Evolutionary conservation across 306 rosid genomes (phyloP).

Genomic region (Sechiopsis laciniata): DNA sequence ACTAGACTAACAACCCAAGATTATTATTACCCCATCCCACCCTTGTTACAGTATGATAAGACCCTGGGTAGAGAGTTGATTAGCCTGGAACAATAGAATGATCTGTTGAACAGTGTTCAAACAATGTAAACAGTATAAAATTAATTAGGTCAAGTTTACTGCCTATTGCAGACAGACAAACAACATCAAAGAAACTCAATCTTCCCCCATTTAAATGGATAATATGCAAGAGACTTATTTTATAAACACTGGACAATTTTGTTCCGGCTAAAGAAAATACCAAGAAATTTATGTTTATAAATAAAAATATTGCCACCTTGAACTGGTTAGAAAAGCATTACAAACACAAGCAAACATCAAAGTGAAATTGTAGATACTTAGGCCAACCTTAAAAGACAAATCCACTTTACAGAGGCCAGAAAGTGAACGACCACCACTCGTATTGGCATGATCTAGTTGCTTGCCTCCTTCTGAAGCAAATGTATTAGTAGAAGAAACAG

Average conservation of each 20-base stretch:
- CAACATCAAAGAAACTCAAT: conserved; percentile 8
- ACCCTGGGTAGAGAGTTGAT: neutral
- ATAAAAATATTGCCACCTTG: neutral
- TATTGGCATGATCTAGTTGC: conserved; percentile 33
- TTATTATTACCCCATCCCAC: neutral
- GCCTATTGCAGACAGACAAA: neutral
- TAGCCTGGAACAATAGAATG: neutral
- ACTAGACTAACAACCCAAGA: neutral
- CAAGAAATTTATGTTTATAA: neutral
- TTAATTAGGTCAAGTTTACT: neutral
- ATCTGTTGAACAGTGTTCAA: neutral
- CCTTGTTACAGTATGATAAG: neutral
- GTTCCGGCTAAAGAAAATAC: neutral
- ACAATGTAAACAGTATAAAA: neutral
- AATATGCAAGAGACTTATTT: neutral
- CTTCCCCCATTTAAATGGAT: neutral
- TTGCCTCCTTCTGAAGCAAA: conserved; percentile 36
- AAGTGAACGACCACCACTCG: conserved; percentile 33
- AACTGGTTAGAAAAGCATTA: conserved; percentile 12
- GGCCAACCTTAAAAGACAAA: conserved; percentile 58
- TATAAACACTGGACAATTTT: neutral
- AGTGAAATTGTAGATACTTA: conserved; percentile 11
- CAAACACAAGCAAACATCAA: conserved; percentile 7
- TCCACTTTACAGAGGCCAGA: conserved; percentile 41
- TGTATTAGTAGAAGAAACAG: conserved; percentile 39